A percentile compares a stretch with the other conserved stretches of the same genome.
phyloP scores from a whole-genome alignment of 495 filamentous ascomycete genomes.

The Penicillium dipodomyicola region DNA sequence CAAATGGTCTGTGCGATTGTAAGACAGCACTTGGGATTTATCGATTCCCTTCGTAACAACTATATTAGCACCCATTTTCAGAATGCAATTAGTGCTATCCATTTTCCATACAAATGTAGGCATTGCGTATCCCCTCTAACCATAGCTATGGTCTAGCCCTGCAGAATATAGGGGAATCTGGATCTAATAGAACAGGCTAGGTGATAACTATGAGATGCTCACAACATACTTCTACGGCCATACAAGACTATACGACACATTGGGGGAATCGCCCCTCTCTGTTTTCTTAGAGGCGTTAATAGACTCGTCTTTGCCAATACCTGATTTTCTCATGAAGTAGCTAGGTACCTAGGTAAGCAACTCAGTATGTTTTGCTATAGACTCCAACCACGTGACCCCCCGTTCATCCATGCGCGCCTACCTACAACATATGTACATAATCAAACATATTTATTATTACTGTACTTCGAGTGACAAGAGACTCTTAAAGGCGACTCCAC shows the following conservation, averaged over 20 bases:
- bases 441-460: not conserved
- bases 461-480: not conserved
- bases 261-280: not conserved
- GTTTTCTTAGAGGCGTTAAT: not conserved
- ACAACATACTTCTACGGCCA: not conserved
- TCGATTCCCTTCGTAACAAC: not conserved
- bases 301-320: not conserved
- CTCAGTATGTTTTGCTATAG: not conserved
- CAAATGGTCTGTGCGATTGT: not conserved
- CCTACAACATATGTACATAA: not conserved
- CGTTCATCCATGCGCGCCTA: slow-evolving; percentile 1
- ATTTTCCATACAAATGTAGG: not conserved
- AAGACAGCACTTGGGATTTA: not conserved
- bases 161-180: not conserved
- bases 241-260: not conserved
- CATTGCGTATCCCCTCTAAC: not conserved
- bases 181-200: not conserved
- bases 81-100: too few relatives aligned
- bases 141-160: slow-evolving; percentile 3
- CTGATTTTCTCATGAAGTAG: too few relatives aligned
- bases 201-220: not conserved
- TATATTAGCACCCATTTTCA: not conserved
- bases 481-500: too few relatives aligned
- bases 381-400: slow-evolving; percentile 5
- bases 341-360: too few relatives aligned